A percentile compares a stretch with the other conserved stretches of the same genome.
Evolutionary conservation across 2,329 filamentous ascomycete genomes (phyloP).

Genomic region (Didymella pinodella): DNA sequence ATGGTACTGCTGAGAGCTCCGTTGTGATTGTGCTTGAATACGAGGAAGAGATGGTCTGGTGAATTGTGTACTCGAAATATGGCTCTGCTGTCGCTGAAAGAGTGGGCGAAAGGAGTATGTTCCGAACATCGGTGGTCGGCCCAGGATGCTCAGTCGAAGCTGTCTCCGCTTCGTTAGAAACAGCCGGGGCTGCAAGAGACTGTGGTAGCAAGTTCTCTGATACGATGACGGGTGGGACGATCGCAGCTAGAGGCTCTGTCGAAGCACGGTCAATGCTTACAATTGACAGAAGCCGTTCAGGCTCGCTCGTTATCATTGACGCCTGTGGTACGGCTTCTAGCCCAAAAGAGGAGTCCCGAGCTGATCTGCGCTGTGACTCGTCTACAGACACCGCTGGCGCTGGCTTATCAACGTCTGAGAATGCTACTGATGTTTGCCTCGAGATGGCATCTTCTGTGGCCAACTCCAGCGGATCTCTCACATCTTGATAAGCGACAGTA

Average conservation of each 20-base stretch:
- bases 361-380: background rate
- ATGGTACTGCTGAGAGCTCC: slow-evolving; percentile 19
- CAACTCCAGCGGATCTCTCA: background rate
- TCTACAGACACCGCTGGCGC: background rate
- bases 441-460: background rate
- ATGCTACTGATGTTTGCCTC: background rate
- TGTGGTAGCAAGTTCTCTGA: background rate
- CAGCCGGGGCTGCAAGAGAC: background rate
- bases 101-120: background rate
- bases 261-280: background rate
- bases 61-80: slow-evolving; percentile 38
- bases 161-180: background rate
- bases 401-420: background rate
- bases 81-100: slow-evolving; percentile 19
- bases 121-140: background rate
- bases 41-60: slow-evolving; percentile 22
- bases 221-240: background rate
- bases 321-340: background rate
- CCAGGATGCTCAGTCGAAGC: background rate
- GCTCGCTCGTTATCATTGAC: background rate
- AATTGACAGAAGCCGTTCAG: background rate
- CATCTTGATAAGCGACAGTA: background rate
- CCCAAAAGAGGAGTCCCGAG: background rate
- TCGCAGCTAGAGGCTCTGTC: background rate
- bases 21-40: slow-evolving; percentile 1